Evolutionary conservation across 805 yeast genomes (phyloP).

Genomic region (Candida coleopterorum): DNA sequence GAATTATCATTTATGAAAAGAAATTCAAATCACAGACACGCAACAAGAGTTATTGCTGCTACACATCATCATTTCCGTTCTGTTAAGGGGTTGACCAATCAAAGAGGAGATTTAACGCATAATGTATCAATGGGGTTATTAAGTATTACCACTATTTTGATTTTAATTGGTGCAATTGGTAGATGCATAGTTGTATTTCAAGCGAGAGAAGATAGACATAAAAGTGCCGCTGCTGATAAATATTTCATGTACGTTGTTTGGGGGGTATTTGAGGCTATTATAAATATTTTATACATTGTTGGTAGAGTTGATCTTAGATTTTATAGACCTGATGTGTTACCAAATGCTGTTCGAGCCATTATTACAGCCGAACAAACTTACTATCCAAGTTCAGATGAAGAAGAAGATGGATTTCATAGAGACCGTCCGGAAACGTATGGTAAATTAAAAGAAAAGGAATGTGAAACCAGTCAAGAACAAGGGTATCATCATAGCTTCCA

Average conservation of each 20-base stretch:
- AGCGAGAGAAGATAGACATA: slow-evolving; percentile 12
- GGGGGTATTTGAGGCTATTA: slow-evolving; percentile 62
- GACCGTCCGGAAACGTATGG: slow-evolving; percentile 10
- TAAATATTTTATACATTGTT: slow-evolving; percentile 51
- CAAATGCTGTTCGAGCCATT: slow-evolving; percentile 33
- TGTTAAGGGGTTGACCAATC: slow-evolving; percentile 37
- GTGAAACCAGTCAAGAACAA: neutral
- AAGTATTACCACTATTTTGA: slow-evolving; percentile 43
- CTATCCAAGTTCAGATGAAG: slow-evolving; percentile 25
- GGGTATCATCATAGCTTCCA: neutral
- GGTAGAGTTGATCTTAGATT: slow-evolving; percentile 73
- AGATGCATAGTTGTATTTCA: slow-evolving; percentile 32
- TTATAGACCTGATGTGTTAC: slow-evolving; percentile 67
- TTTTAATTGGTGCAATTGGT: slow-evolving; percentile 48
- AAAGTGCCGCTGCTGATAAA: slow-evolving; percentile 32
- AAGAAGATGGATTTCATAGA: slow-evolving; percentile 13
- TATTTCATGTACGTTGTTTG: slow-evolving; percentile 63
- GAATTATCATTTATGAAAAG: slow-evolving; percentile 43
- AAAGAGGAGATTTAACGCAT: slow-evolving; percentile 44
- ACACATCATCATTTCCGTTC: slow-evolving; percentile 37
- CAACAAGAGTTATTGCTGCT: slow-evolving; percentile 60
- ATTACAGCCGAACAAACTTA: slow-evolving; percentile 40
- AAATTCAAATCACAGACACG: slow-evolving; percentile 46
- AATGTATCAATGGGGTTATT: slow-evolving; percentile 49
- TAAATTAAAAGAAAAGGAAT: slow-evolving; percentile 1